Conservation (phyloP, 2,329 filamentous ascomycete genomes). For the Lasiodiplodia gonubiensis region DNA sequence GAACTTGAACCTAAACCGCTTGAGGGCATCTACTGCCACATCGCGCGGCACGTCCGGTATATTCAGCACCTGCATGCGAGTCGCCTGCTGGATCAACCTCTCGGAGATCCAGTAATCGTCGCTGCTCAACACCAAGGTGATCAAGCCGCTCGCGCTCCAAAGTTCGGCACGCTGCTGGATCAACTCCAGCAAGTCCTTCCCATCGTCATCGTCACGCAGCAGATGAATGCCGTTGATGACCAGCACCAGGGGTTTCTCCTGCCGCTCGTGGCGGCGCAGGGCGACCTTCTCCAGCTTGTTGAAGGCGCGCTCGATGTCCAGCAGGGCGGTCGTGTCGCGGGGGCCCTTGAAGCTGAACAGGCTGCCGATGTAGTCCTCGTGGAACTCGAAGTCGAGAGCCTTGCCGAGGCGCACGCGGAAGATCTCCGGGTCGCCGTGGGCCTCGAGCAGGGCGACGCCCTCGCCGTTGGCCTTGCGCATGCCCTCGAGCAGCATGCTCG, state of each 20-base stretch:
- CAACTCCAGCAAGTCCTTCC: slow-evolving; percentile 82
- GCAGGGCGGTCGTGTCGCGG: slow-evolving; percentile 80
- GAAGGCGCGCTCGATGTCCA: slow-evolving; percentile 89
- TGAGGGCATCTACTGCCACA: slow-evolving; percentile 73
- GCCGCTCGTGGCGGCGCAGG: slow-evolving; percentile 63
- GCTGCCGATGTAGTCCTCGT: slow-evolving; percentile 90
- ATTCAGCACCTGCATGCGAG: slow-evolving; percentile 84
- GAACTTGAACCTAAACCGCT: slow-evolving; percentile 74
- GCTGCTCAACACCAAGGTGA: slow-evolving; percentile 86
- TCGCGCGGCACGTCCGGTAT: slow-evolving; percentile 77
- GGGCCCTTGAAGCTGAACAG: slow-evolving; percentile 89
- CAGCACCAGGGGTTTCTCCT: slow-evolving; percentile 72
- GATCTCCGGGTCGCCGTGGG: slow-evolving; percentile 86
- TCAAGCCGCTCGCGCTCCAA: slow-evolving; percentile 84
- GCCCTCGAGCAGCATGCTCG: slow-evolving; percentile 86
- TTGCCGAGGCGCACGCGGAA: slow-evolving; percentile 87
- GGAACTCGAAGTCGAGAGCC: slow-evolving; percentile 86
- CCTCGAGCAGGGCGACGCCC: slow-evolving; percentile 87
- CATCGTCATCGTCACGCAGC: slow-evolving; percentile 82
- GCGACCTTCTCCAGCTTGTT: slow-evolving; percentile 95
- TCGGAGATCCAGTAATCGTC: slow-evolving; percentile 97
- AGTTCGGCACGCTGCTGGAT: slow-evolving; percentile 89
- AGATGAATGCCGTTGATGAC: slow-evolving; percentile 90
- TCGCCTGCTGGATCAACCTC: slow-evolving; percentile 81
- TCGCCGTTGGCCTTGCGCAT: slow-evolving; percentile 87